Evolutionary conservation across 176 grass and related monocot species (phyloP).

Genomic region (Triticum monococcum): DNA sequence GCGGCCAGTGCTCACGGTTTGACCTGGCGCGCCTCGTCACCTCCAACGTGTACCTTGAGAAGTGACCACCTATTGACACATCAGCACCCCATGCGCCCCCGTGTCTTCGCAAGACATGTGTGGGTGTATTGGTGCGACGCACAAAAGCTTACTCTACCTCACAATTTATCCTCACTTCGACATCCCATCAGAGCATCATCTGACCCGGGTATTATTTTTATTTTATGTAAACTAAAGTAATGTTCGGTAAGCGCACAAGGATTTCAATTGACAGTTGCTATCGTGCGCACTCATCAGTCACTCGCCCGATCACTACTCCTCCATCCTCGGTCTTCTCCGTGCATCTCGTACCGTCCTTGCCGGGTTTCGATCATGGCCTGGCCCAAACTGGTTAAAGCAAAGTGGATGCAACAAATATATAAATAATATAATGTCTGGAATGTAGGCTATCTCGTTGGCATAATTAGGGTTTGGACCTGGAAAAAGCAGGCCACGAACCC

Average conservation of each 20-base stretch:
- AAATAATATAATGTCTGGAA: slow-evolving; percentile 6
- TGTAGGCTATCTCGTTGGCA: slow-evolving; percentile 15
- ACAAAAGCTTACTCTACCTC: not conserved
- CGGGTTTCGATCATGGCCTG: slow-evolving; percentile 23
- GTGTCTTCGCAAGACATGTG: not conserved
- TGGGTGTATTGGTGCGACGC: not conserved
- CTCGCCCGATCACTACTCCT: not conserved
- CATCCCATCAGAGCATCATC: slow-evolving; percentile 25
- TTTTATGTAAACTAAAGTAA: slow-evolving; percentile 24
- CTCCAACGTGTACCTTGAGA: slow-evolving; percentile 11
- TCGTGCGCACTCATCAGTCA: slow-evolving; percentile 16
- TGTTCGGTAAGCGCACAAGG: slow-evolving; percentile 46
- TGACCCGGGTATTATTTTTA: not conserved
- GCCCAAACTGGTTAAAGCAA: slow-evolving; percentile 32
- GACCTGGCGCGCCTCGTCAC: not conserved
- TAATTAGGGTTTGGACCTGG: slow-evolving; percentile 12
- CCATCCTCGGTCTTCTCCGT: not conserved
- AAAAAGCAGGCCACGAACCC: not conserved
- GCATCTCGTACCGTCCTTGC: not conserved
- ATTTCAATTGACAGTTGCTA: slow-evolving; percentile 1
- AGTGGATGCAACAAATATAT: slow-evolving; percentile 17
- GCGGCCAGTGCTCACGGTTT: not conserved
- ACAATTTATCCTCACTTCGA: not conserved
- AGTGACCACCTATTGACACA: slow-evolving; percentile 13
- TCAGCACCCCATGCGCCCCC: not conserved